These are phyloP conservation scores for Aspergillus kassunensis DNA, from an alignment of 495 filamentous ascomycete genomes.

Conservation along the genomic window DNA sequence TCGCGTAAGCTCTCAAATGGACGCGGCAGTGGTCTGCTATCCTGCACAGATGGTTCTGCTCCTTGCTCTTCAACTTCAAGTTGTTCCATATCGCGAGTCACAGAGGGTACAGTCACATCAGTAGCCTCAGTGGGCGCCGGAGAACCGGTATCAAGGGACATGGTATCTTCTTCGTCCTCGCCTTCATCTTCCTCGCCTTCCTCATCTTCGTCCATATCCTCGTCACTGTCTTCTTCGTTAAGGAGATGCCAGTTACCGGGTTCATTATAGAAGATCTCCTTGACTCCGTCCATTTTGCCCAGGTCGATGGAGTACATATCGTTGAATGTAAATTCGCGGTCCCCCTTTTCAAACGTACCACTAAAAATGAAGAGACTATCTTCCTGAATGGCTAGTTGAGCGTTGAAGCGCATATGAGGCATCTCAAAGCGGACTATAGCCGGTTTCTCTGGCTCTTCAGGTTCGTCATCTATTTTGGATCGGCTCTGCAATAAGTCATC, in stretches of 20 bases:
- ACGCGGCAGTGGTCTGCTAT: conserved; percentile 53
- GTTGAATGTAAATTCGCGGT: conserved; percentile 90
- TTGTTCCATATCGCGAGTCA: conserved; percentile 59
- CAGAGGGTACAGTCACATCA: conserved; percentile 34
- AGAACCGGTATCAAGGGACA: conserved; percentile 38
- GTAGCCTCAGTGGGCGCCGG: conserved; percentile 34
- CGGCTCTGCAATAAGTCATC: conserved; percentile 49
- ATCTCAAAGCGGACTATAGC: conserved; percentile 61
- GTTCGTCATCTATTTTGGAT: conserved; percentile 49
- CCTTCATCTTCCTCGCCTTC: conserved; percentile 63
- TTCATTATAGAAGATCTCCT: conserved; percentile 79
- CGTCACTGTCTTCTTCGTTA: conserved; percentile 64
- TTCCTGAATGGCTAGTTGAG: conserved; percentile 82
- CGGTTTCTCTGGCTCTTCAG: conserved; percentile 47
- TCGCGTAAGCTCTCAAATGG: conserved; percentile 91
- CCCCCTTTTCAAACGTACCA: conserved; percentile 91
- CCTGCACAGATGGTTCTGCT: conserved; percentile 40
- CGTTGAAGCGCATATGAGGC: conserved; percentile 85
- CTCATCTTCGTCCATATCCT: conserved; percentile 65
- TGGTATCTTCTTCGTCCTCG: conserved; percentile 37
- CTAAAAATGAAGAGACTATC: conserved; percentile 91
- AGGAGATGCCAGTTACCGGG: conserved; percentile 81
- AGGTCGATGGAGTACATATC: conserved; percentile 90
- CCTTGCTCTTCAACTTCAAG: conserved; percentile 55
- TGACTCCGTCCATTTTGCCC: conserved; percentile 86